phyloP scores from a whole-genome alignment of 805 yeast species.

The Schizosaccharomyces octosporus region DNA sequence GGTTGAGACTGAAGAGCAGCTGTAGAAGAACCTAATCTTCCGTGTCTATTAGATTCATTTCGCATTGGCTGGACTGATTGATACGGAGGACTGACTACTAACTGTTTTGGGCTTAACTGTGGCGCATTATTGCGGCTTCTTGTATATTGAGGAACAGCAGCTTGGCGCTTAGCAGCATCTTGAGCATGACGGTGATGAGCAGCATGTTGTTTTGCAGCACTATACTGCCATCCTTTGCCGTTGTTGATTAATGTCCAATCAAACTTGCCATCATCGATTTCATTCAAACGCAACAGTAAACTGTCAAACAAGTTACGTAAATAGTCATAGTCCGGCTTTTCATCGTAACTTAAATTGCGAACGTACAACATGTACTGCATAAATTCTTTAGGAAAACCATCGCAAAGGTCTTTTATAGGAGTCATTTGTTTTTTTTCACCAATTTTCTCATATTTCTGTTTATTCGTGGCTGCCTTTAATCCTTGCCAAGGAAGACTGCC shows the following conservation, averaged over 20 bases:
- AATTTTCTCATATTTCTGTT: conserved; percentile 89
- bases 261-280: conserved; percentile 61
- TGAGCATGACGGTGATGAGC: not conserved
- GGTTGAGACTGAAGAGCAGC: too few species aligned
- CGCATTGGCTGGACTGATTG: too few species aligned
- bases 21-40: too few species aligned
- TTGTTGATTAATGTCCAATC: conserved; percentile 95
- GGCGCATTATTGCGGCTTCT: not conserved
- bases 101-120: not conserved
- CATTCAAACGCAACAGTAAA: conserved; percentile 48
- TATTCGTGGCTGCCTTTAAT: conserved; percentile 88
- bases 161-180: not conserved
- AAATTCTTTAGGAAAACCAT: conserved; percentile 76
- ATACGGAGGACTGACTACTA: too few species aligned
- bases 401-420: conserved; percentile 60
- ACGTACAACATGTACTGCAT: conserved; percentile 78
- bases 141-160: not conserved
- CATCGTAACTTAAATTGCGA: conserved; percentile 73
- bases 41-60: too few species aligned
- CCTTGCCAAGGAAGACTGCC: conserved; percentile 99
- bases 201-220: conserved; percentile 10
- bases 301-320: conserved; percentile 54
- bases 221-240: conserved; percentile 87
- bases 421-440: conserved; percentile 90
- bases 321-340: conserved; percentile 80